Evolutionary conservation across 208 protist genomes (phyloP), one percentile per base, ranked within the genome.

Genomic region (Sergeia podlipaevii): DNA sequence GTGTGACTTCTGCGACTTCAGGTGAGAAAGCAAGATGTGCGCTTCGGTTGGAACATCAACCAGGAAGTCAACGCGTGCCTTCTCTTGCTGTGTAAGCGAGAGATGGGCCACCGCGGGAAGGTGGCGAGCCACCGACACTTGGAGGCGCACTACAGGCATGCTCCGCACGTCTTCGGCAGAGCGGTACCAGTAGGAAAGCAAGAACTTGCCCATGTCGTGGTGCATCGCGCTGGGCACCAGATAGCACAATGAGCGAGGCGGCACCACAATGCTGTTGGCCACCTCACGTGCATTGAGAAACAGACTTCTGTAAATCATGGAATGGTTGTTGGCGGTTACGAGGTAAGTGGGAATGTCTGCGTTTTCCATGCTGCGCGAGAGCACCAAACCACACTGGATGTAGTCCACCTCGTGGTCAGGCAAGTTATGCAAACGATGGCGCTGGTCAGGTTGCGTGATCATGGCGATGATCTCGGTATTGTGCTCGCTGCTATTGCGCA

Each of bases 311-410:
- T 88, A 74, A 0, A 78, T 72, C n/a, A 82, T 70, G 20, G 57
- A 60, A 42, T 91, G 83, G 62, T 77, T 91, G 76, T 91, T 86
- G 33, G 70, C 70, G 0, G 84, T 91, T 30, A 91, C 68, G 21
- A 91, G 66, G 65, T 91, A 84, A 0, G 79, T 91, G 3, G 80
- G 70, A 26, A 86, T 71, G 15, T 34, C 41, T 5, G 24, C 62
- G 44, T 59, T 72, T 18, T 54, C 56, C 24, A 53, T 67, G 27
- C 51, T 77, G 42, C 82, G 62, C 18, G 74, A 77, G n/a, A 91
- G 48, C 3, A 84, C 61, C 0, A 87, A 32, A 20, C 77, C 77
- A 37, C 76, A 81, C 42, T 82, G 65, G 23, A 86, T 72, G 67
- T 91, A 88, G 49, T 74, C 68, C 21, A 75, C 57, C 41, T 82